phyloP scores from a whole-genome alignment of 148 eudicot genomes.

The Chenopodium formosanum region DNA sequence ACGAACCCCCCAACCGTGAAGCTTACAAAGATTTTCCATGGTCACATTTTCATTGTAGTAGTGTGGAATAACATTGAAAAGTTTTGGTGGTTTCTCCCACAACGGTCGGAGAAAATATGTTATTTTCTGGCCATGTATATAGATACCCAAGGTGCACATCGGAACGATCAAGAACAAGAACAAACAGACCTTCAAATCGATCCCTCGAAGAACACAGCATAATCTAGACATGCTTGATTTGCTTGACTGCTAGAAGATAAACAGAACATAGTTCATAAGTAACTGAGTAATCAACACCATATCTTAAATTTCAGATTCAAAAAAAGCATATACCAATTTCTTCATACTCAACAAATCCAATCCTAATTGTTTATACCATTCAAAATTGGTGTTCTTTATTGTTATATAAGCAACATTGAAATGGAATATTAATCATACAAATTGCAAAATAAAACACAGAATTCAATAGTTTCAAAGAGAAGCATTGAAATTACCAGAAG shows the following conservation, averaged over 20 bases:
- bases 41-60: conserved; percentile 66
- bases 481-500: background rate
- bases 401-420: background rate
- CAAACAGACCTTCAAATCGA: conserved; percentile 54
- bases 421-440: background rate
- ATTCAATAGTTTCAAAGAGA: background rate
- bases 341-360: background rate
- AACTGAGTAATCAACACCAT: background rate
- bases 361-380: background rate
- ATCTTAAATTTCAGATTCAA: background rate
- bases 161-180: conserved; percentile 58
- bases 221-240: conserved; percentile 47
- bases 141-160: conserved; percentile 39
- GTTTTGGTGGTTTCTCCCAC: conserved; percentile 83
- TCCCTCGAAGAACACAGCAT: conserved; percentile 56
- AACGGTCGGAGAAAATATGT: conserved; percentile 72
- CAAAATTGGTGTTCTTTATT: background rate
- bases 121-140: conserved; percentile 74
- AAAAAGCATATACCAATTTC: conserved; percentile 6
- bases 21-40: conserved; percentile 68
- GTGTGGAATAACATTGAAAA: conserved; percentile 63
- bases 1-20: conserved; percentile 81
- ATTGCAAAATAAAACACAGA: background rate
- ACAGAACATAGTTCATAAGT: conserved; percentile 5
- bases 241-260: conserved; percentile 44